Conservation (phyloP, 805 yeast species). For the Zygotorulaspora chibaensis region DNA sequence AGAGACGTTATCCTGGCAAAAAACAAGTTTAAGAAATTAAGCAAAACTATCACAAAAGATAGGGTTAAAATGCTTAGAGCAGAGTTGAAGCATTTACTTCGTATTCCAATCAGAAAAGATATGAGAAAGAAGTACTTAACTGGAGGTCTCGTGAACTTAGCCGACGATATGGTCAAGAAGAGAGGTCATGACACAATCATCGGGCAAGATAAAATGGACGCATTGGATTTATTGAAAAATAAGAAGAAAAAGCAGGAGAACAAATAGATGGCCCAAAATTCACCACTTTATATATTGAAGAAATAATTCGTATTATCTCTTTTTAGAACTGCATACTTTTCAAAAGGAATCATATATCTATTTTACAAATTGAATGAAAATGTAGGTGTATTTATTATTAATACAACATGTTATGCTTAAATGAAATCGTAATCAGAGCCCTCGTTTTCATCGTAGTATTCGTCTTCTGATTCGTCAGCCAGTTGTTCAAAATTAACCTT, state of each 20-base stretch:
- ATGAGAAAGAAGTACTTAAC: conserved; percentile 70
- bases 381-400: not conserved
- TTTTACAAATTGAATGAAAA: conserved; percentile 2
- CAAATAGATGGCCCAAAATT: not conserved
- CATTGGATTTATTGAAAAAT: conserved; percentile 55
- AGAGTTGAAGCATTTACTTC: conserved; percentile 51
- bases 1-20: conserved; percentile 46
- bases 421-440: conserved; percentile 38
- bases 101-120: conserved; percentile 54
- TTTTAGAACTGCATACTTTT: not conserved
- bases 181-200: conserved; percentile 61
- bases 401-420: conserved; percentile 15
- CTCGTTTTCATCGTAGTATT: conserved; percentile 70
- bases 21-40: conserved; percentile 53
- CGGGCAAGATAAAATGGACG: conserved; percentile 66
- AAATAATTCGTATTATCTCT: not conserved
- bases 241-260: conserved; percentile 17
- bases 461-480: conserved; percentile 84
- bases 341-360: conserved; percentile 3
- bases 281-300: not conserved
- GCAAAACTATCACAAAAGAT: conserved; percentile 48
- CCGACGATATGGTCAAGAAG: conserved; percentile 68
- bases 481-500: conserved; percentile 96
- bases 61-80: conserved; percentile 45
- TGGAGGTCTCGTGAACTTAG: conserved; percentile 72